Conservation (phyloP, 768 basidiomycete species). For the Hygrocybe coccinea region DNA sequence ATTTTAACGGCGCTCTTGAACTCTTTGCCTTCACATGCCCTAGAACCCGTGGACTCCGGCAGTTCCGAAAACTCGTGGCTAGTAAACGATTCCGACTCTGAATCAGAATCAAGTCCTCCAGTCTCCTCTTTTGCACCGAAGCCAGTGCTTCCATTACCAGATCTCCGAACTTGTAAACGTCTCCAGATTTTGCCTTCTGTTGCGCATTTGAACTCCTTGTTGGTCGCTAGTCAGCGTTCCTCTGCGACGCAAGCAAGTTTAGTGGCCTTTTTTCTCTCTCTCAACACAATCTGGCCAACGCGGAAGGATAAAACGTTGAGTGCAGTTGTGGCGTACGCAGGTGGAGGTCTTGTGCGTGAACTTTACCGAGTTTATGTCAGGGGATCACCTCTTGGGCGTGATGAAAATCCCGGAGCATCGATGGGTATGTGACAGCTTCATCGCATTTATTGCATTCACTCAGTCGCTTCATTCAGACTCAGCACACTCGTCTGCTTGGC, state of each 20-base stretch:
- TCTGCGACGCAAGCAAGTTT: conserved; percentile 42
- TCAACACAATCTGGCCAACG: conserved; percentile 58
- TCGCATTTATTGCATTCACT: neutral
- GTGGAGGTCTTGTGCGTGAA: conserved; percentile 65
- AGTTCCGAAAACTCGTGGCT: conserved; percentile 12
- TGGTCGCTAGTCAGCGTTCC: conserved; percentile 40
- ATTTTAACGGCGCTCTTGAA: conserved; percentile 51
- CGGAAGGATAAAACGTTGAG: conserved; percentile 55
- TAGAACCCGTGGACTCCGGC: conserved; percentile 41
- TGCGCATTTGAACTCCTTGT: conserved; percentile 50
- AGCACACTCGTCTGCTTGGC: conserved; percentile 47
- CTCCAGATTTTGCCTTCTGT: conserved; percentile 52
- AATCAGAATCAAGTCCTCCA: conserved; percentile 33
- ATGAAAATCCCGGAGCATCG: conserved; percentile 32
- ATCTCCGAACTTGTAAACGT: conserved; percentile 58
- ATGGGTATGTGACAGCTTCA: conserved; percentile 19
- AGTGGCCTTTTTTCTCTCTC: conserved; percentile 52
- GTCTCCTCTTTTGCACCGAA: conserved; percentile 35
- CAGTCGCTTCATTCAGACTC: conserved; percentile 35
- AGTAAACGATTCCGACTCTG: conserved; percentile 37
- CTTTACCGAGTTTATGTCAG: conserved; percentile 68
- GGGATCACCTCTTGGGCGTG: conserved; percentile 54
- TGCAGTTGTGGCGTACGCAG: conserved; percentile 42
- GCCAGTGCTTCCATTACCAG: conserved; percentile 39
- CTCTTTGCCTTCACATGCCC: conserved; percentile 45